Evolutionary conservation across 1,139 yeast species (phyloP), one percentile per base, ranked within the genome.

Genomic region (Kodamaea suecica): DNA sequence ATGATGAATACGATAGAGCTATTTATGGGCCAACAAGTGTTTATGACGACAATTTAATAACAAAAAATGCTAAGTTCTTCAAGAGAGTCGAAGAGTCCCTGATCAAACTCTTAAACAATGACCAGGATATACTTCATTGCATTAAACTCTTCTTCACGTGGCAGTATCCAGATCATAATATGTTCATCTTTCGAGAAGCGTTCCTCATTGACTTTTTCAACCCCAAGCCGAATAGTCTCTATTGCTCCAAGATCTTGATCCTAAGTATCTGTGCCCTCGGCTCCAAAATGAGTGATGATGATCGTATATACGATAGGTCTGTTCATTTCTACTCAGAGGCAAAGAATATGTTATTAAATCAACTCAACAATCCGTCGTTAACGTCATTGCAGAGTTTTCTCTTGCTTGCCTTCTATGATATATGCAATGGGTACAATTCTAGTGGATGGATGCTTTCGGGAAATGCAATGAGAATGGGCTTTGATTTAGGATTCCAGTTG

Each of bases 151-250:
- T 79, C 49, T 80, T 79, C 51, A 71, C 72, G 20, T 78, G 83
- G 82, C 73, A 77, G 41, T 80, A 80, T 43, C 84, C 84, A 2
- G 83, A 78, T 39, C 74, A 76, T 45, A 76, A 76, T 48, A 68
- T 77, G 65, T 79, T 78, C 47, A 67, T 80, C 13, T 80, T 77
- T 46, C 57, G 86, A 39, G 86, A 79, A 48, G 77, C 83, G n/a
- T 79, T 80, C 47, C 55, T 80, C 31, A 66, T 64, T 39, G 83
- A 78, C 35, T 69, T 76, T 52, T 72, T 78, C 55, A 62, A 73
- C 49, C 76, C 78, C 33, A 60, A 65, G 30, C 58, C 70, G 27
- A 65, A 69, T 43, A 59, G 66, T 35, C 45, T 66, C 33, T 76
- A 78, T 56, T 71, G 82, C 52, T 66, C 80, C 23, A 65, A 61